Evolutionary conservation across 2,329 filamentous ascomycete species (phyloP).

Genomic region (Xylariaceae sp.): DNA sequence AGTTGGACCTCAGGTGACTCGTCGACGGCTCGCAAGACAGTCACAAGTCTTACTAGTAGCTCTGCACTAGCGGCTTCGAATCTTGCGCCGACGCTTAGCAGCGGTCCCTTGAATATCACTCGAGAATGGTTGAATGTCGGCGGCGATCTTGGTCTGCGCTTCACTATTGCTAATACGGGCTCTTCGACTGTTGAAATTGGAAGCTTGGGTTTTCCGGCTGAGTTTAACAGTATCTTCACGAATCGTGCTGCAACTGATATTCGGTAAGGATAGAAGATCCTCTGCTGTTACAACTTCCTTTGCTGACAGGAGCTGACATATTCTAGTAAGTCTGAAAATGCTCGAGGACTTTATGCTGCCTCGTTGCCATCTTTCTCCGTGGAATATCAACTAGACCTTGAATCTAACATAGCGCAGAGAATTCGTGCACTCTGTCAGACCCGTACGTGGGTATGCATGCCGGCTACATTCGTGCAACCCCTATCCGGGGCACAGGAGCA

Average conservation of each 20-base stretch:
- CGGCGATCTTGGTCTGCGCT: conserved; percentile 49
- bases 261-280: conserved; percentile 11
- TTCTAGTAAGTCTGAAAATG: too few species aligned
- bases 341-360: too few species aligned
- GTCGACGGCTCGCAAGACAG: conserved; percentile 38
- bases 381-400: background rate
- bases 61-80: conserved; percentile 38
- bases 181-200: conserved; percentile 48
- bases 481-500: conserved; percentile 50
- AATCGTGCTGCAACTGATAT: conserved; percentile 47
- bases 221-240: conserved; percentile 63
- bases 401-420: conserved; percentile 19
- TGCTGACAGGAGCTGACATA: too few species aligned
- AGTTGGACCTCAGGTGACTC: conserved; percentile 49
- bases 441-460: conserved; percentile 60
- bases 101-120: conserved; percentile 43
- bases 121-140: conserved; percentile 50
- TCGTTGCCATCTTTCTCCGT: background rate
- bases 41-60: conserved; percentile 28
- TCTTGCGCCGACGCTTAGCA: conserved; percentile 41
- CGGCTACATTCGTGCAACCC: conserved; percentile 54
- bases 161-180: conserved; percentile 48
- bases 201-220: conserved; percentile 55
- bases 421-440: conserved; percentile 53
- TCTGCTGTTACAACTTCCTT: background rate